These are phyloP conservation scores for Mycocalia duriaeana DNA, from an alignment of 1,284 basidiomycete species.

Conservation along the genomic window DNA sequence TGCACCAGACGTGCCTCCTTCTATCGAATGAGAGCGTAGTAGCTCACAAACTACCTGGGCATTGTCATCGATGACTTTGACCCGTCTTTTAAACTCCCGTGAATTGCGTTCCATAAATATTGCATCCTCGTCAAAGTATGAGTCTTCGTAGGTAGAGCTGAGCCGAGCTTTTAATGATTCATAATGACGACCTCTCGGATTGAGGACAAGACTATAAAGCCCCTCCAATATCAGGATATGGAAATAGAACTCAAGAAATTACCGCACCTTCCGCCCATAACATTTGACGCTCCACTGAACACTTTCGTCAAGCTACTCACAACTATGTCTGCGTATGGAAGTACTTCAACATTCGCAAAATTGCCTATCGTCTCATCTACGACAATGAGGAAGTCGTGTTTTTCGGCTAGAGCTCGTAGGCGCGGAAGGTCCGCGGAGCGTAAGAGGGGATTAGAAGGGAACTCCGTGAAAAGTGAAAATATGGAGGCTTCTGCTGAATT, in stretches of 20 bases:
- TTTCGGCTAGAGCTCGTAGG: conserved; percentile 80
- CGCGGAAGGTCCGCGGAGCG: conserved; percentile 79
- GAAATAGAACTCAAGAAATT: conserved; percentile 1
- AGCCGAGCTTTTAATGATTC: conserved; percentile 57
- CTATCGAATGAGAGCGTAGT: conserved; percentile 59
- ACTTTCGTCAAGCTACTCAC: conserved; percentile 93
- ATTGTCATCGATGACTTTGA: conserved; percentile 79
- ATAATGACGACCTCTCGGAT: conserved; percentile 75
- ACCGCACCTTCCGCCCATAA: conserved; percentile 92
- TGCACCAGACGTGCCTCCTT: conserved; percentile 28
- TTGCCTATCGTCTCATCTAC: conserved; percentile 97
- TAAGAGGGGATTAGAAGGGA: conserved; percentile 92
- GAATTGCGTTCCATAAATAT: conserved; percentile 98
- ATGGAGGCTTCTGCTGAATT: conserved; percentile 47
- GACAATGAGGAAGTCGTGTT: conserved; percentile 85
- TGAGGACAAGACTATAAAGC: conserved; percentile 71
- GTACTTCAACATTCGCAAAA: conserved; percentile 91
- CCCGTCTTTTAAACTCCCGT: conserved; percentile 81
- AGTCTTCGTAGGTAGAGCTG: conserved; percentile 73
- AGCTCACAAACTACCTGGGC: conserved; percentile 80
- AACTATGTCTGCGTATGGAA: conserved; percentile 89
- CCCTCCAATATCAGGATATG: conserved; percentile 1
- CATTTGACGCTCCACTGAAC: conserved; percentile 93
- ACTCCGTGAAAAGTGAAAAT: conserved; percentile 78
- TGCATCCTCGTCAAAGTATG: conserved; percentile 88